Percentiles rank a stretch among this genome's conserved stretches.
Evolutionary conservation across 805 yeast species (phyloP).

Genomic region (Yarrowia sp.): DNA sequence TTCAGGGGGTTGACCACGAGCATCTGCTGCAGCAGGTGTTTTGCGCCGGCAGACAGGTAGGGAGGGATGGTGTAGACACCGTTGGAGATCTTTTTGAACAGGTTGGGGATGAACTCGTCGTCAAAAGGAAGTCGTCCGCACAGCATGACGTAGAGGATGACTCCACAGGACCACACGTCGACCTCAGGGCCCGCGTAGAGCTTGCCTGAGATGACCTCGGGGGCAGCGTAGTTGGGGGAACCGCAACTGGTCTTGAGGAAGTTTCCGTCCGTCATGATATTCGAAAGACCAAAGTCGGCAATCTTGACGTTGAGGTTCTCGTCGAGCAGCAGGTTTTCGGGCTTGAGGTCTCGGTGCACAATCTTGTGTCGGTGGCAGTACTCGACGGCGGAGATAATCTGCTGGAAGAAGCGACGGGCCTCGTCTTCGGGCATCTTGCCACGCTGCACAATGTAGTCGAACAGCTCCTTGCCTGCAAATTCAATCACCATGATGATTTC

Average conservation of each 20-base stretch:
- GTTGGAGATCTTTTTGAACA: conserved; percentile 86
- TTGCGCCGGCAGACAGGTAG: conserved; percentile 81
- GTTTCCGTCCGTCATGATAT: conserved; percentile 97
- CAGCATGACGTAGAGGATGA: conserved; percentile 88
- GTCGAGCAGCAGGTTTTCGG: conserved; percentile 86
- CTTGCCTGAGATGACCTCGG: conserved; percentile 93
- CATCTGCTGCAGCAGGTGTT: conserved; percentile 79
- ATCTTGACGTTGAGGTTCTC: conserved; percentile 89
- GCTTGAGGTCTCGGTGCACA: conserved; percentile 94
- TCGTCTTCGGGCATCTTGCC: conserved; percentile 91
- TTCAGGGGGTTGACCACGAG: conserved; percentile 91
- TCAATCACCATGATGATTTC: conserved; percentile 97
- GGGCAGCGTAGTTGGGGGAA: conserved; percentile 96
- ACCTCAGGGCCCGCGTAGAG: conserved; percentile 97
- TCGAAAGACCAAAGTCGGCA: conserved; percentile 93
- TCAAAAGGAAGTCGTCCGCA: conserved; percentile 95
- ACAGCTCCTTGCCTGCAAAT: conserved; percentile 93
- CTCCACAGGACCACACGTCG: conserved; percentile 98
- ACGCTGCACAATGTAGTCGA: conserved; percentile 90
- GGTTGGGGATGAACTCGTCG: conserved; percentile 92
- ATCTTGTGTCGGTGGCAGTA: conserved; percentile 95
- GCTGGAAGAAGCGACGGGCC: conserved; percentile 92
- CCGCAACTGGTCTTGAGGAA: conserved; percentile 94
- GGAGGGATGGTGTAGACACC: conserved; percentile 92
- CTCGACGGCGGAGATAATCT: conserved; percentile 92